Percentiles rank a stretch among this genome's conserved stretches.
Conservation (phyloP, 2,329 filamentous ascomycete genomes). For the Nothopassalora personata region DNA sequence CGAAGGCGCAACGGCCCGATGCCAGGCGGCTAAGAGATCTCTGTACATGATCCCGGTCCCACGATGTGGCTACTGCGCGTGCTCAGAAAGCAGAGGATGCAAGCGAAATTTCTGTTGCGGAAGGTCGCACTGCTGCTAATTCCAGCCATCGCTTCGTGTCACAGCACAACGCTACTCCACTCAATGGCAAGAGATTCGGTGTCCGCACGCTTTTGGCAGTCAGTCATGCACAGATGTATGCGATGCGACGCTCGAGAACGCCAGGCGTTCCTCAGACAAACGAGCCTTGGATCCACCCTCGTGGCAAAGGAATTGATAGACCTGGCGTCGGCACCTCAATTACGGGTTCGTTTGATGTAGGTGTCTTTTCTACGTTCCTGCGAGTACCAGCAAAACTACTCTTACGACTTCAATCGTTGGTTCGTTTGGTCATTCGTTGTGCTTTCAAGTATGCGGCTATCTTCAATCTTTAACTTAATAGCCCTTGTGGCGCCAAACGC, state of each 20-base stretch:
- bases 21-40: not conserved
- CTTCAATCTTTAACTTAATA: slow-evolving; percentile 6
- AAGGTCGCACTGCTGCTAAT: slow-evolving; percentile 7
- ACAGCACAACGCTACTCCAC: slow-evolving; percentile 1
- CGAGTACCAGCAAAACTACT: not conserved
- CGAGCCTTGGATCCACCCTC: slow-evolving; percentile 5
- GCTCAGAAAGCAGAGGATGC: slow-evolving; percentile 2
- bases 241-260: slow-evolving; percentile 7
- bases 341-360: not conserved
- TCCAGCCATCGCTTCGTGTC: slow-evolving; percentile 9
- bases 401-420: not conserved
- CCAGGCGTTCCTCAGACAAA: slow-evolving; percentile 5
- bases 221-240: slow-evolving; percentile 1
- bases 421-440: slow-evolving; percentile 1
- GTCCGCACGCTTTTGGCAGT: not conserved
- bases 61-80: slow-evolving; percentile 6
- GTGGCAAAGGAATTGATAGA: slow-evolving; percentile 6
- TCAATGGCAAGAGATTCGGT: slow-evolving; percentile 2
- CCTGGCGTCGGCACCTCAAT: slow-evolving; percentile 1
- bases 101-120: slow-evolving; percentile 6
- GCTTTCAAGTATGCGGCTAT: slow-evolving; percentile 5
- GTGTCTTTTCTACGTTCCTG: not conserved
- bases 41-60: slow-evolving; percentile 1
- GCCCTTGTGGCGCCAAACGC: slow-evolving; percentile 5
- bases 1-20: not conserved